phyloP scores from a whole-genome alignment of 805 yeast genomes.

The Candida maris region DNA sequence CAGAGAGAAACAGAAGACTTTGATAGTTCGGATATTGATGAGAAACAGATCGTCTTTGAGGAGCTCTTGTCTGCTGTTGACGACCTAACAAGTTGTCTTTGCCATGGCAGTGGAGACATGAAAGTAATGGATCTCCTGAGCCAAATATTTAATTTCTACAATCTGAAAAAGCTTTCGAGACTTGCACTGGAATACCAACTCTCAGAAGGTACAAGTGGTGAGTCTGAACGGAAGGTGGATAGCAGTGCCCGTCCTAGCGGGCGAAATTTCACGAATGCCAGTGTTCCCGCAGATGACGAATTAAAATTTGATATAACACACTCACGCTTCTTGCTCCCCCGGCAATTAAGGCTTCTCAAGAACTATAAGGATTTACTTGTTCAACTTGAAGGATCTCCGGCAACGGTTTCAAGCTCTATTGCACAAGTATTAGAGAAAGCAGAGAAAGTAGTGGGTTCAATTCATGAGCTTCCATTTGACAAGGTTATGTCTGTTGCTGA shows the following conservation, averaged over 20 bases:
- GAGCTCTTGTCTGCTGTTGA: conserved; percentile 38
- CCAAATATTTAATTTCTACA: conserved; percentile 49
- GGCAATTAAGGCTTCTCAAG: conserved; percentile 19
- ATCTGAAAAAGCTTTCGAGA: conserved; percentile 47
- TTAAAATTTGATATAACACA: conserved; percentile 19
- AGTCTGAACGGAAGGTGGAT: conserved; percentile 11
- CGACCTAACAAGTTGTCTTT: conserved; percentile 61
- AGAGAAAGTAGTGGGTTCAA: conserved; percentile 1
- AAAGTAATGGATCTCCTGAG: conserved; percentile 47
- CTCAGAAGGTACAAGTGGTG: conserved; percentile 35
- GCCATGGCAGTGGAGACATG: conserved; percentile 66
- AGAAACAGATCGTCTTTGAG: conserved; percentile 22
- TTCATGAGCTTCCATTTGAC: conserved; percentile 8
- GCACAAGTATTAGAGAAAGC: conserved; percentile 5
- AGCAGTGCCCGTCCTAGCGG: conserved; percentile 15
- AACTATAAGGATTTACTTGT: conserved; percentile 22
- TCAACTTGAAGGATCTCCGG: conserved; percentile 13
- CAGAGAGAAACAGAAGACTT: conserved; percentile 10
- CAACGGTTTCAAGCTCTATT: conserved; percentile 9
- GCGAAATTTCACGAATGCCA: conserved; percentile 25
- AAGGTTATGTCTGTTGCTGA: conserved; percentile 12
- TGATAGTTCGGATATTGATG: conserved; percentile 24
- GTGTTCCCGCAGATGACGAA: conserved; percentile 22
- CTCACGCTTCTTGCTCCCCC: conserved; percentile 29
- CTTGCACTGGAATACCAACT: conserved; percentile 57